Percentiles rank a stretch among this genome's conserved stretches.
phyloP scores from a whole-genome alignment of 179 eudicot genomes.

The Camellia oleifera region DNA sequence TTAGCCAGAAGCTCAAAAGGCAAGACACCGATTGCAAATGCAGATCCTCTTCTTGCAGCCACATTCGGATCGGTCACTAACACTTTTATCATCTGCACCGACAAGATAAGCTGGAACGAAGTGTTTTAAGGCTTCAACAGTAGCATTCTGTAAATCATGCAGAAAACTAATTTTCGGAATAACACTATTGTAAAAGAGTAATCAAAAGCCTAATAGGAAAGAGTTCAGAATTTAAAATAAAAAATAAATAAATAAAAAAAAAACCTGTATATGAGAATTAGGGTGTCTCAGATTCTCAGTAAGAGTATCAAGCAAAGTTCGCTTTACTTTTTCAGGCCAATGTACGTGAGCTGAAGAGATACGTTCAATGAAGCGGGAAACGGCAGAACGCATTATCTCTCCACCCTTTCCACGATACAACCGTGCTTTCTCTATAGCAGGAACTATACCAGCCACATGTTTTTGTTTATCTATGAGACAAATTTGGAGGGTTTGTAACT shows the following conservation, averaged over 20 bases:
- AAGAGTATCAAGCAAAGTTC: constrained; percentile 83
- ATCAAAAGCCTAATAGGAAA: not conserved
- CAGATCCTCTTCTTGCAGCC: constrained; percentile 96
- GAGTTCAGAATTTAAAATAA: constrained; percentile 9
- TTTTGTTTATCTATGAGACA: constrained; percentile 74
- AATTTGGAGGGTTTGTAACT: constrained; percentile 2
- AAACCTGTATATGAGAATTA: constrained; percentile 85
- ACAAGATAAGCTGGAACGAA: constrained; percentile 69
- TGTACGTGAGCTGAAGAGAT: constrained; percentile 54
- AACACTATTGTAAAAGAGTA: not conserved
- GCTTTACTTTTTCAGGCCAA: constrained; percentile 61
- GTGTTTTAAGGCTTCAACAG: constrained; percentile 80
- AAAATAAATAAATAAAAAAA: not conserved
- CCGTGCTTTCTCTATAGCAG: constrained; percentile 96
- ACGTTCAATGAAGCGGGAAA: constrained; percentile 79
- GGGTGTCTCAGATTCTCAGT: constrained; percentile 94
- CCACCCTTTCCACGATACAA: constrained; percentile 99
- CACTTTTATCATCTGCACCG: constrained; percentile 45
- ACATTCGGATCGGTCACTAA: constrained; percentile 68
- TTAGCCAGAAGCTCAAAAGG: constrained; percentile 66
- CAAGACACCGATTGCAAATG: constrained; percentile 86
- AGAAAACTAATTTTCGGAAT: constrained; percentile 13
- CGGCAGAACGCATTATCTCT: constrained; percentile 95
- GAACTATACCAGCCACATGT: constrained; percentile 74
- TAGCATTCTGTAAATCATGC: constrained; percentile 56